Base-by-base conservation (phyloP, 1,284 basidiomycete species). In the Cryptococcus floricola region DNA sequence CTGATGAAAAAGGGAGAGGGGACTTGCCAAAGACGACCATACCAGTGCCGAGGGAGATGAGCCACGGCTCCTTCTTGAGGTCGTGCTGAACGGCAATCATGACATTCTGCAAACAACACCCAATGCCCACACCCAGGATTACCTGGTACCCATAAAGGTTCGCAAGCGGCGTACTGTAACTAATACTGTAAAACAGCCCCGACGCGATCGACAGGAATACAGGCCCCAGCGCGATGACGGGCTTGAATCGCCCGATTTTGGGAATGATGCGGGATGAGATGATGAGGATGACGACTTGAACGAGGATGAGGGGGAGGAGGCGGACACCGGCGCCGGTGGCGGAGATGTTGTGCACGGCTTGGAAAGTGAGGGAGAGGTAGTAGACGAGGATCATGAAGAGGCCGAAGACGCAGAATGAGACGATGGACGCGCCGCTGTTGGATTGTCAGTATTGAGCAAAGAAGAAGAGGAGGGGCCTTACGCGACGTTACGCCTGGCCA, bases 61-160 rank as follows among this genome's bases (percentile, higher is more conserved):
- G 56, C 52, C 63, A 65, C 4, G 76, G 77, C 46, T 70, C 64
- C 5, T 51, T 54, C 48, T 61, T 65, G 46, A 76, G 60, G 38
- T 75, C 73, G 53, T 68, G 70, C 54, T 78, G 76, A 10, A 73
- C 68, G 10, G 67, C 66, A 31, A 77, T 51, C 68, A 76, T 75
- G 14, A 63, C 48, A 52, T 74, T 73, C 54, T 76, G 74, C 52
- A 75, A 50, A 19, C 63, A 61, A 39, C 73, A 39, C 28, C 72
- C 73, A 52, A 74, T 70, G 13, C 77, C 77, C 28, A 73, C 50
- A 45, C 73, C 77, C 19, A 75, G 28, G 39, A 78, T 47, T 2
- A 62, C 68, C 52, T 72, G 60, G 65, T 65, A 77, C 8, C 77
- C 77, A 61, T 72, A 69, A 4, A 76, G 34, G 39, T 71, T 59